Base-by-base conservation (phyloP, 495 filamentous ascomycete species). In the Astrothelium macrocarpum region DNA sequence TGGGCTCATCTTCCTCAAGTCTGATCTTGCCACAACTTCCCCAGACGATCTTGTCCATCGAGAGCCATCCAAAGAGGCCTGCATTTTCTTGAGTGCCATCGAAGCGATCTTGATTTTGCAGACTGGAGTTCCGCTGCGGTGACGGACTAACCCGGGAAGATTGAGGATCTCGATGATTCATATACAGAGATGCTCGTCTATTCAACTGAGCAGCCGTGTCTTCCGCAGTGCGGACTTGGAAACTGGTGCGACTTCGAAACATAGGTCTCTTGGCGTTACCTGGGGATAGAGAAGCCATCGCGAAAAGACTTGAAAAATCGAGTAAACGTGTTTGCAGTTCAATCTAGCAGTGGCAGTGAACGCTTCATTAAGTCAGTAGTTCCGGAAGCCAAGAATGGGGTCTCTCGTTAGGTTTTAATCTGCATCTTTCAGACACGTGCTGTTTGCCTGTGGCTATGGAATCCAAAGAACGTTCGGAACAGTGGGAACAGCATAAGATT, bases 141-240 rank as follows among this genome's bases (percentile, higher is more conserved):
- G 66, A 70, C 14, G 67, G 66, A 25, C 10, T 16, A 49, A n/a
- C 16, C 12, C 25, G 49, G 20, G 49, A 3, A 56, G 49, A 56
- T 56, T 56, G 49, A 56, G 49, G 25, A 28, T 56, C 49, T 29
- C 20, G 12, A 9, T 9, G 16, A 56, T 20, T 29, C 10, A 43
- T 53, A 20, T 61, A 56, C 32, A 64, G 60, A n/a, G 75, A 75
- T 49, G 43, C 68, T 28, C 74, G 69, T 20, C 74, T 69, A 58
- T 71, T 77, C 59, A 86, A 71, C 63, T 81, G 78, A 28, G 76
- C 73, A 42, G 75, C 78, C 74, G 84, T 81, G 71, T 84, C 84
- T 65, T 75, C 74, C n/a, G 84, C 77, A 10, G 80, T 76, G 49
- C 81, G 78, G 42, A 82, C 72, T 31, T 79, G 77, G 70, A 85